These are phyloP conservation scores for Talaromyces borbonicus DNA, from an alignment of 495 filamentous ascomycete species.

Conservation along the genomic window DNA sequence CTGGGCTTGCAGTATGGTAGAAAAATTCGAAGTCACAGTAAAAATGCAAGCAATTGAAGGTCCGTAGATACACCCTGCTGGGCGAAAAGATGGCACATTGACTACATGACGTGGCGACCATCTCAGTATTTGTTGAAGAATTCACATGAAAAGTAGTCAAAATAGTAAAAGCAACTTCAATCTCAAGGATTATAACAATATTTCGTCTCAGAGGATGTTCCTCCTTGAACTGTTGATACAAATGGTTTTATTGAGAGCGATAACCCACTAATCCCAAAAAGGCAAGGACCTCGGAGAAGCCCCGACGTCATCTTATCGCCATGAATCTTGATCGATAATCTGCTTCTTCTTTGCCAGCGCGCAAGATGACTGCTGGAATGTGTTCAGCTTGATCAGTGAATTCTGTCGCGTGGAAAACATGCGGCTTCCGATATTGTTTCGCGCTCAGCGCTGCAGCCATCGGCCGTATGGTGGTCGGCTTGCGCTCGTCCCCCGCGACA, in stretches of 20 bases:
- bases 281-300: not conserved
- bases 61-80: no score
- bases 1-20: not conserved
- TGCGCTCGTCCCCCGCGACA: not conserved
- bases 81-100: no score
- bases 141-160: no score
- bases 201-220: no score
- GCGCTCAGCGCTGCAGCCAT: not conserved
- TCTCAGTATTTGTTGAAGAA: no score
- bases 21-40: not conserved
- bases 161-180: no score
- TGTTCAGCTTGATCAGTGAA: not conserved
- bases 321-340: not conserved
- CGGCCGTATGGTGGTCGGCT: not conserved
- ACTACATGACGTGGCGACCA: no score
- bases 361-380: not conserved
- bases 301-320: not conserved
- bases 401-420: not conserved
- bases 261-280: not conserved
- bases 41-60: no score
- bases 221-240: no score
- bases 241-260: no score
- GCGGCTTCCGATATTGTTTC: not conserved
- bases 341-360: not conserved
- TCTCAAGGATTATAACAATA: no score